Conservation (phyloP, 495 filamentous ascomycete genomes). For the Lophium mytilinum region DNA sequence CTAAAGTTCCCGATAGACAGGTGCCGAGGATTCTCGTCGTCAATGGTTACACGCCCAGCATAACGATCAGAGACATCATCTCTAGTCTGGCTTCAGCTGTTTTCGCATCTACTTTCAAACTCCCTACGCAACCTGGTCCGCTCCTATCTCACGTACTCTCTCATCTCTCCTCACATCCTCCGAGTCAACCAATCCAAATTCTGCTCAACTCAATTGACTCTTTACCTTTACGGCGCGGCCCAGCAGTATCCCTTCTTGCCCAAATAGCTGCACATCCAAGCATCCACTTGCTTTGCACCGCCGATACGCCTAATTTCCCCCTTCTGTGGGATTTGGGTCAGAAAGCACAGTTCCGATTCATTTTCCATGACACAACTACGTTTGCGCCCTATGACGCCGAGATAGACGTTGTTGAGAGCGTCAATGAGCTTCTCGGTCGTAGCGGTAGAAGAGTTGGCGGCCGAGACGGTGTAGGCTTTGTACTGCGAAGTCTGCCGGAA, state of each 20-base stretch:
- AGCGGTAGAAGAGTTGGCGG: slow-evolving; percentile 77
- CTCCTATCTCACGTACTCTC: slow-evolving; percentile 56
- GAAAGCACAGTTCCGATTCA: slow-evolving; percentile 68
- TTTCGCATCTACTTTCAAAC: slow-evolving; percentile 49
- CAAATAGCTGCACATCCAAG: slow-evolving; percentile 65
- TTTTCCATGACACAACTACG: slow-evolving; percentile 92
- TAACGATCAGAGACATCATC: slow-evolving; percentile 73
- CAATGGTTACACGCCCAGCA: slow-evolving; percentile 76
- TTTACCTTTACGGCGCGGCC: slow-evolving; percentile 59
- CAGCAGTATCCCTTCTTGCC: slow-evolving; percentile 63
- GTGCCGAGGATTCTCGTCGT: slow-evolving; percentile 65
- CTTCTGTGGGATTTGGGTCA: slow-evolving; percentile 84
- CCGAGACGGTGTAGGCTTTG: slow-evolving; percentile 85
- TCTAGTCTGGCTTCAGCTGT: slow-evolving; percentile 59
- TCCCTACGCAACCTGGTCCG: slow-evolving; percentile 56
- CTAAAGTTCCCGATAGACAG: slow-evolving; percentile 17
- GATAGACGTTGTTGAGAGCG: slow-evolving; percentile 74
- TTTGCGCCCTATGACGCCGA: slow-evolving; percentile 66
- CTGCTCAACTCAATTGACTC: slow-evolving; percentile 84
- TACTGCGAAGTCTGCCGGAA: slow-evolving; percentile 80
- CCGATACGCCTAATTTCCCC: slow-evolving; percentile 78
- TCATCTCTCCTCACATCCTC: slow-evolving; percentile 44
- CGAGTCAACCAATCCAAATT: slow-evolving; percentile 47
- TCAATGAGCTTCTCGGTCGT: slow-evolving; percentile 76
- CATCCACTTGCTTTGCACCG: slow-evolving; percentile 69